Conservation (phyloP, 1,284 basidiomycete species). For the Paramarasmius palmivorus region DNA sequence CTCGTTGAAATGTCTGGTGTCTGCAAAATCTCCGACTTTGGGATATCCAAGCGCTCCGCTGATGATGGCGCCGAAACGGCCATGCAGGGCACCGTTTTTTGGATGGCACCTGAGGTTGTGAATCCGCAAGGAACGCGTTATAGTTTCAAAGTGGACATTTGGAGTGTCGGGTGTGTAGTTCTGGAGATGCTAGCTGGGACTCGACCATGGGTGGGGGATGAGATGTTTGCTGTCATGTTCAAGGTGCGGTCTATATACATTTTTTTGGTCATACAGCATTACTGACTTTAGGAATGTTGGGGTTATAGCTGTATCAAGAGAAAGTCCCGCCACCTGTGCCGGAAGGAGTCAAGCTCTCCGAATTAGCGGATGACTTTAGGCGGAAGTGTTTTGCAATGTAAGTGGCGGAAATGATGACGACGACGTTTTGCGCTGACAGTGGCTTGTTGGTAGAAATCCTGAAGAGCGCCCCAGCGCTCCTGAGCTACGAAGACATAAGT, state of each 20-base stretch:
- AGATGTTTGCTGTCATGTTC: conserved; percentile 91
- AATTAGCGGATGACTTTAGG: conserved; percentile 85
- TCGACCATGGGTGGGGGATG: conserved; percentile 90
- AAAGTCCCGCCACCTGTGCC: conserved; percentile 90
- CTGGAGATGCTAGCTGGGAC: conserved; percentile 98
- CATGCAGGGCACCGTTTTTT: conserved; percentile 97
- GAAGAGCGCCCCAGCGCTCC: conserved; percentile 83
- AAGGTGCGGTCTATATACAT: conserved; percentile 56
- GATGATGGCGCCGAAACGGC: conserved; percentile 85
- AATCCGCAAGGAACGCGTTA: conserved; percentile 85
- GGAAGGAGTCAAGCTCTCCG: conserved; percentile 73
- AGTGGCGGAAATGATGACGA: conserved; percentile 29
- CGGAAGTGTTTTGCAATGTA: conserved; percentile 89
- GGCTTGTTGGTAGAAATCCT: conserved; percentile 63
- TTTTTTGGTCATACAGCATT: too few relatives aligned
- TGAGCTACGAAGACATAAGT: conserved; percentile 83
- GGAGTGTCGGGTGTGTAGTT: conserved; percentile 97
- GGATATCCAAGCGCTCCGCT: conserved; percentile 88
- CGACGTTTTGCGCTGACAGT: conserved; percentile 13
- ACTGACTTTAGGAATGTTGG: conserved; percentile 1
- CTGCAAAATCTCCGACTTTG: conserved; percentile 99
- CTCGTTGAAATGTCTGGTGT: conserved; percentile 91
- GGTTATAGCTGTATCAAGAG: conserved; percentile 71
- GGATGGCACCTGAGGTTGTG: conserved; percentile 99
- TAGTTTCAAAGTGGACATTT: conserved; percentile 97